phyloP scores from a whole-genome alignment of 2,329 filamentous ascomycete species.

The Hansfordia pulvinata region DNA sequence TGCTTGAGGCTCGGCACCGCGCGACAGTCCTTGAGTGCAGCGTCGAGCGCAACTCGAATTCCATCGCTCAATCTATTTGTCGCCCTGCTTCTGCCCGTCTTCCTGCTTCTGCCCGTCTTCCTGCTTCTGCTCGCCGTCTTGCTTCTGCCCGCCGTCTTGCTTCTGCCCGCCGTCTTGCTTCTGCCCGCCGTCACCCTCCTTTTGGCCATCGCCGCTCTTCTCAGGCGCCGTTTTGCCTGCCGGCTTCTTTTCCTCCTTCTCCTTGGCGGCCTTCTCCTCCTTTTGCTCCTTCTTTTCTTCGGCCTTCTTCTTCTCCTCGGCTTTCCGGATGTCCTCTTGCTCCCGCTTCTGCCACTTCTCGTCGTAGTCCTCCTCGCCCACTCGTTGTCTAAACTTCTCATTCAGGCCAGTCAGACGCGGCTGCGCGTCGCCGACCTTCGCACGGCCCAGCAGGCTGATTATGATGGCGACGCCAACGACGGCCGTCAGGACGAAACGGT shows the following conservation, averaged over 20 bases:
- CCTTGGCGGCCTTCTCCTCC: slow-evolving; percentile 12
- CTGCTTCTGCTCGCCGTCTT: slow-evolving; percentile 9
- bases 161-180: slow-evolving; percentile 11
- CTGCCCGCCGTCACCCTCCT: slow-evolving; percentile 6
- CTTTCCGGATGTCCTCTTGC: slow-evolving; percentile 22
- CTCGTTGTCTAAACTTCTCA: slow-evolving; percentile 23
- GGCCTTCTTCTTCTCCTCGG: slow-evolving; percentile 23
- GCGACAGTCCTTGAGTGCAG: too few species aligned
- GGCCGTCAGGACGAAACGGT: slow-evolving; percentile 86
- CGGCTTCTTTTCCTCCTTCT: slow-evolving; percentile 16
- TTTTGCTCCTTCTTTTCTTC: slow-evolving; percentile 22
- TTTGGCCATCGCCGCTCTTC: slow-evolving; percentile 5
- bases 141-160: slow-evolving; percentile 5
- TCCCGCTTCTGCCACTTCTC: slow-evolving; percentile 33
- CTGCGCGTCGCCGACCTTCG: slow-evolving; percentile 46
- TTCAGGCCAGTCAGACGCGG: slow-evolving; percentile 21
- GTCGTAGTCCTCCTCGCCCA: slow-evolving; percentile 17
- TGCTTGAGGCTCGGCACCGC: too few species aligned
- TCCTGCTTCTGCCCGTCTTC: slow-evolving; percentile 13
- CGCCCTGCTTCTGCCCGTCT: slow-evolving; percentile 8
- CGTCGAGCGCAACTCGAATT: too few species aligned
- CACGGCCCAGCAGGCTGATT: slow-evolving; percentile 66
- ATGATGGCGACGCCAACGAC: slow-evolving; percentile 76
- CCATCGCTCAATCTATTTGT: too few species aligned
- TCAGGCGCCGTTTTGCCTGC: slow-evolving; percentile 5